Percentiles rank a stretch among this genome's conserved stretches.
Conservation (phyloP, 768 basidiomycete species). For the Hygrophorus pudorinus region DNA sequence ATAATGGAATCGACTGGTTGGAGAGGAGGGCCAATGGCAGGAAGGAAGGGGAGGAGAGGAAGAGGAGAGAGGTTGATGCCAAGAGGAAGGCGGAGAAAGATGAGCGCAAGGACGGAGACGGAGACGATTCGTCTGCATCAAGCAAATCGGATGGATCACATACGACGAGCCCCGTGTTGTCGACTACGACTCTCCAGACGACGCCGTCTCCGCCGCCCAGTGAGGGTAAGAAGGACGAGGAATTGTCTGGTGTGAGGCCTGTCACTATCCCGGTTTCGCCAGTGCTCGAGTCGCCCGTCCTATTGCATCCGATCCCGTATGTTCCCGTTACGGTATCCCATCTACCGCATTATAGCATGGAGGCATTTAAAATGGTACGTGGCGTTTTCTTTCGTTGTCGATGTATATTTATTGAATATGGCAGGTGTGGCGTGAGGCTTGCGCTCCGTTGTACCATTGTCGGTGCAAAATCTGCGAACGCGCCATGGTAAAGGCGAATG, state of each 20-base stretch:
- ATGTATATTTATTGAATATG: constrained; percentile 4
- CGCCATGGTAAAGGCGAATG: constrained; percentile 43
- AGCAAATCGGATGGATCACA: constrained; percentile 39
- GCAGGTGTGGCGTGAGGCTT: constrained; percentile 69
- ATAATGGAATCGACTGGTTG: constrained; percentile 64
- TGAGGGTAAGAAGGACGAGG: constrained; percentile 26
- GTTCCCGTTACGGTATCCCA: constrained; percentile 47
- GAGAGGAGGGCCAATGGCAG: constrained; percentile 32
- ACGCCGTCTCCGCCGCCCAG: constrained; percentile 65
- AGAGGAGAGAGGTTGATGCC: constrained; percentile 13
- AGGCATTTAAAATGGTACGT: constrained; percentile 43
- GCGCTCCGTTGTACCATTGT: constrained; percentile 61
- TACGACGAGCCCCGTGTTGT: constrained; percentile 61
- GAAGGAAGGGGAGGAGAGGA: constrained; percentile 17
- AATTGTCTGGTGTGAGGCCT: constrained; percentile 8
- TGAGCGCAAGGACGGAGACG: constrained; percentile 21
- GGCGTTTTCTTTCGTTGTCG: background rate
- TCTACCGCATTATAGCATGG: constrained; percentile 47
- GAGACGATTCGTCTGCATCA: constrained; percentile 38
- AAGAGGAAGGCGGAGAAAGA: constrained; percentile 18
- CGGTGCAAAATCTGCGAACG: constrained; percentile 68
- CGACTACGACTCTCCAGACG: constrained; percentile 67
- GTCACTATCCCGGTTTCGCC: constrained; percentile 41
- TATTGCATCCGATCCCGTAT: constrained; percentile 60
- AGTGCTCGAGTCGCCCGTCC: constrained; percentile 47